Base-by-base conservation (phyloP, 2,329 filamentous ascomycete species). In the Colletotrichum echinochloae region DNA sequence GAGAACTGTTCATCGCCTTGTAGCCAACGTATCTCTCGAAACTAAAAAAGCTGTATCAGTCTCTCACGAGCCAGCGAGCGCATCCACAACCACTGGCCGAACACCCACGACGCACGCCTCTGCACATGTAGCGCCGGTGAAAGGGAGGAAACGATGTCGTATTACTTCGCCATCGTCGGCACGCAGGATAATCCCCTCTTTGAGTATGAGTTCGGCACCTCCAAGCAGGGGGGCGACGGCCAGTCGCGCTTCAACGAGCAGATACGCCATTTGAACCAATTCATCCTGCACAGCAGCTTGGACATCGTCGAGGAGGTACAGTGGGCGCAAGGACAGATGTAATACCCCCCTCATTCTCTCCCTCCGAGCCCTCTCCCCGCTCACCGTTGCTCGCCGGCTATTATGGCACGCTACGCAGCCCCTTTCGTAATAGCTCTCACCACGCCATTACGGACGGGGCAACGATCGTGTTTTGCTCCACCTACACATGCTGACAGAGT, bases 91-190 rank as follows among this genome's bases (percentile, higher is more conserved):
- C 3, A 33, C 20, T 33, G 30, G 23, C n/a, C 52, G 52, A 56
- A 56, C 35, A 23, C 6, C 9, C 28, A 37, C 37, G n/a, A 37
- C 37, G n/a, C 23, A 2, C 52, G 20, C 30, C 6, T 9, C 11
- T 16, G 35, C 65, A 26, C 30, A 65, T 52, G 63, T 60, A 35
- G 63, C 56, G 54, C 35, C 7, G 33, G 35, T 44, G 66, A 65
- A 57, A 23, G 35, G 52, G 48, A 35, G 55, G 37, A 18, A 41
- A 86, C 75, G 74, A 98, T 98, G 96, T 98, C 95, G 71, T 99
- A 98, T 87, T 98, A 98, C 86, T 98, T 99, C 83, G 93, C 93
- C 79, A 97, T 99, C 76, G 90, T 99, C 81, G 96, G 95, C 78
- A 97, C 94, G 28, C 93, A 94, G 77, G 96, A 99, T 85, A 97